Conservation (phyloP, 2,329 filamentous ascomycete genomes). For the Fusarium hainanense region DNA sequence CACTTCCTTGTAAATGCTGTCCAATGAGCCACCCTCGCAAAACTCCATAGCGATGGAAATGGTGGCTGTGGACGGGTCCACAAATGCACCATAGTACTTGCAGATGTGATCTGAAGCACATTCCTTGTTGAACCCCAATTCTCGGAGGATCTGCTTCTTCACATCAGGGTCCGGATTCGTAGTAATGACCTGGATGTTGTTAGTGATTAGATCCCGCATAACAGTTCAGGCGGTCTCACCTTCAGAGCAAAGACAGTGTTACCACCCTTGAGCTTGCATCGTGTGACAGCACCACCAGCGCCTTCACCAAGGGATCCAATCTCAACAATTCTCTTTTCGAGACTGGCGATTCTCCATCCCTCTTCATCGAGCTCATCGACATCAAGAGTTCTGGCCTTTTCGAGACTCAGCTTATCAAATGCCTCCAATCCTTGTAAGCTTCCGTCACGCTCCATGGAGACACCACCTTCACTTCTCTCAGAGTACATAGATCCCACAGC, state of each 20-base stretch:
- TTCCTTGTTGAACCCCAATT: constrained; percentile 97
- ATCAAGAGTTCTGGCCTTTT: constrained; percentile 85
- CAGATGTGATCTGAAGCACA: constrained; percentile 97
- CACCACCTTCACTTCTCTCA: constrained; percentile 79
- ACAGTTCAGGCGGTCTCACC: constrained; percentile 62
- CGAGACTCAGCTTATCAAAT: constrained; percentile 82
- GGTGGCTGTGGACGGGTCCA: constrained; percentile 93
- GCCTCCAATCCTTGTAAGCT: constrained; percentile 81
- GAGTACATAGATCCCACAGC: constrained; percentile 89
- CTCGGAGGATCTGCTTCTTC: constrained; percentile 97
- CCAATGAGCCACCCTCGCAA: constrained; percentile 94
- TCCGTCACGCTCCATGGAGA: constrained; percentile 83
- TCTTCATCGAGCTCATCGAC: constrained; percentile 96
- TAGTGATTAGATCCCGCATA: constrained; percentile 20
- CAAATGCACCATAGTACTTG: constrained; percentile 96
- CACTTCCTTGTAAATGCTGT: constrained; percentile 97
- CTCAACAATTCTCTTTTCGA: constrained; percentile 88
- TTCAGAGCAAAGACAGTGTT: constrained; percentile 97
- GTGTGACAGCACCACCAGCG: constrained; percentile 93
- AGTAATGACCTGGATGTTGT: constrained; percentile 82
- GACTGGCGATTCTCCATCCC: constrained; percentile 92
- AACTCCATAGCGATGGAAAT: constrained; percentile 99
- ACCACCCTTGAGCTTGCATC: constrained; percentile 87
- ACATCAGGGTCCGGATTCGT: constrained; percentile 98
- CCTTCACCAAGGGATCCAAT: constrained; percentile 92